Percentiles rank a stretch among this genome's conserved stretches.
Evolutionary conservation across 192 early-diverging fungal species (phyloP).

Genomic region (Umbelopsis isabellina): DNA sequence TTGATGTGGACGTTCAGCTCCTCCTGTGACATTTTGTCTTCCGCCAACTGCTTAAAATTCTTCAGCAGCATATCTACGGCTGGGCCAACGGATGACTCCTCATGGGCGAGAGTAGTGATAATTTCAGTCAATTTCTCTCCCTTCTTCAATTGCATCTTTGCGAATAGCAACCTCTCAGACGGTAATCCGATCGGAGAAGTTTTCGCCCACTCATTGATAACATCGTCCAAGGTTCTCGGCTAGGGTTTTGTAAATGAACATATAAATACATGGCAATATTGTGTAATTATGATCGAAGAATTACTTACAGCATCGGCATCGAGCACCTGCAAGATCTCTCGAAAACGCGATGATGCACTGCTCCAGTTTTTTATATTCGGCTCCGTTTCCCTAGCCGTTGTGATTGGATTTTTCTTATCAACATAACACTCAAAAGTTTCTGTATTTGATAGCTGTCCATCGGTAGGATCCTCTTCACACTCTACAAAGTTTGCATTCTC

Average conservation of each 20-base stretch:
- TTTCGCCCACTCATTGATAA: conserved; percentile 22
- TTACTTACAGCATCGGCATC: conserved; percentile 25
- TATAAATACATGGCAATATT: neutral
- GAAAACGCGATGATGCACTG: conserved; percentile 9
- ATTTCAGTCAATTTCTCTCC: conserved; percentile 19
- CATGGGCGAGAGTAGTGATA: conserved; percentile 5
- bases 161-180: conserved; percentile 27
- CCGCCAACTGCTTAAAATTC: conserved; percentile 7
- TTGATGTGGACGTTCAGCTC: conserved; percentile 5
- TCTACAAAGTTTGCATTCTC: conserved; percentile 28
- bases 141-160: conserved; percentile 24
- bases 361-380: conserved; percentile 27
- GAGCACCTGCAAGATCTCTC: conserved; percentile 8
- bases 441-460: conserved; percentile 18
- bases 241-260: neutral
- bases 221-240: conserved; percentile 30
- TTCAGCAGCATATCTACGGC: conserved; percentile 15
- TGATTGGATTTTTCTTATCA: conserved; percentile 23
- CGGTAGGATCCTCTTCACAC: conserved; percentile 25
- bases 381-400: conserved; percentile 22
- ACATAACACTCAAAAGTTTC: conserved; percentile 12
- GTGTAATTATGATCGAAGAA: neutral
- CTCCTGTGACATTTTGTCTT: conserved; percentile 10
- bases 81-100: conserved; percentile 3
- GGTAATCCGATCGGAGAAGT: conserved; percentile 23